Evolutionary conservation across 2,329 filamentous ascomycete genomes (phyloP).

Genomic region (Trichoderma atrobrunneum): DNA sequence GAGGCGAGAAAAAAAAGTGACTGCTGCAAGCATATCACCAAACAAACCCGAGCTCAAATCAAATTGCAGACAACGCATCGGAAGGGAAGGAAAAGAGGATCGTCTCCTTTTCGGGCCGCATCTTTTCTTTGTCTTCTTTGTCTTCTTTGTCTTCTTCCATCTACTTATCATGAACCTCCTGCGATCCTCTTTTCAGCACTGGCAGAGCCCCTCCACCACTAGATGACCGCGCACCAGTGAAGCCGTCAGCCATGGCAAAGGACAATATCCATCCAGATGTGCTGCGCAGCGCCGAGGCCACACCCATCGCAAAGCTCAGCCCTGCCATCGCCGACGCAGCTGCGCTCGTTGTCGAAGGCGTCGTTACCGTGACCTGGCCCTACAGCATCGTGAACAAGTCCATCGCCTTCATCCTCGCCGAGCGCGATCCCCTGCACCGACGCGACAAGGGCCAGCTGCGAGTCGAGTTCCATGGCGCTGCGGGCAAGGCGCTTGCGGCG

Average conservation of each 20-base stretch:
- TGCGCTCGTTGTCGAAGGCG: constrained; percentile 58
- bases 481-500: constrained; percentile 66
- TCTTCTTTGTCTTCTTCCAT: not conserved
- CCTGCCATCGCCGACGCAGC: constrained; percentile 45
- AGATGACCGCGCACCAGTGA: constrained; percentile 16
- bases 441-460: constrained; percentile 76
- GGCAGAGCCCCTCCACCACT: constrained; percentile 14
- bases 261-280: constrained; percentile 23
- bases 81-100: not conserved
- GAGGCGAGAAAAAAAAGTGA: constrained; percentile 14
- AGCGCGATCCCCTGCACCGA: constrained; percentile 79
- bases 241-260: constrained; percentile 26
- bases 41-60: not conserved
- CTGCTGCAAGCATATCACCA: not conserved
- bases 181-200: not conserved
- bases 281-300: constrained; percentile 35
- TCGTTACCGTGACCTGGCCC: constrained; percentile 86
- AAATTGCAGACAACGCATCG: not conserved
- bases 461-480: constrained; percentile 67
- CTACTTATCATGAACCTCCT: constrained; percentile 7
- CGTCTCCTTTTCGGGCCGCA: not conserved
- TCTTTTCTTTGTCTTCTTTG: not conserved
- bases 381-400: constrained; percentile 75
- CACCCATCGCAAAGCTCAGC: constrained; percentile 55
- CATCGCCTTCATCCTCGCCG: constrained; percentile 76